A percentile compares a stretch with the other conserved stretches of the same genome.
Conservation (phyloP, 352 stramenopile species). For the Halophytophthora batemanensis region DNA sequence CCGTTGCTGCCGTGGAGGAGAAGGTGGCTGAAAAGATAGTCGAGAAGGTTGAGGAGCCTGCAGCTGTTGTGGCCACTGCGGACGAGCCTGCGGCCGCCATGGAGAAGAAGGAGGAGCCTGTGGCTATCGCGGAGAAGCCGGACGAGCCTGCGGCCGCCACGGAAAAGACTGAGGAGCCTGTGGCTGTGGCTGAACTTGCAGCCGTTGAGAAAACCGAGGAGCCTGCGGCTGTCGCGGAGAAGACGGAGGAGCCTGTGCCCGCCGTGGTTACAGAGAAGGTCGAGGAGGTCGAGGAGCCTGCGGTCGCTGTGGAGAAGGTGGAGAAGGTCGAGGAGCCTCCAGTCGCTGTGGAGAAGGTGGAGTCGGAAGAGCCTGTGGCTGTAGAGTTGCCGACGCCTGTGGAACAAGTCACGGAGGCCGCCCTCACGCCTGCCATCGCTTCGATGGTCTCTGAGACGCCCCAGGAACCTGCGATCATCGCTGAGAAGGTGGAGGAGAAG, state of each 20-base stretch:
- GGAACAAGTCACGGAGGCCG: conserved; percentile 2
- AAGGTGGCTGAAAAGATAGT: conserved; percentile 1
- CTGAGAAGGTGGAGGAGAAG: no score
- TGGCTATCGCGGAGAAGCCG: conserved; percentile 4
- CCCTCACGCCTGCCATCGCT: no score
- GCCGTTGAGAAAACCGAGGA: background rate
- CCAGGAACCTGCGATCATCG: no score
- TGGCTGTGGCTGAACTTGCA: background rate
- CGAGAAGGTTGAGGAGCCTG: conserved; percentile 10
- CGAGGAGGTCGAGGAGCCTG: conserved; percentile 1
- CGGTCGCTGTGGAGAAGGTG: background rate
- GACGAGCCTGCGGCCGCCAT: background rate
- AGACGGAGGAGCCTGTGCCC: conserved; percentile 1
- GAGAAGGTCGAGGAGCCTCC: conserved; percentile 5
- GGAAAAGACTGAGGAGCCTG: conserved; percentile 7
- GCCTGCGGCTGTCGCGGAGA: background rate
- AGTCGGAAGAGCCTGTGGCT: conserved; percentile 1
- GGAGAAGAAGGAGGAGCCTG: conserved; percentile 4
- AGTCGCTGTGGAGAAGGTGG: background rate
- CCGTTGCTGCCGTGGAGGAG: conserved; percentile 7
- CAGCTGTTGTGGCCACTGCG: background rate
- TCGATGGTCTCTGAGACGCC: no score
- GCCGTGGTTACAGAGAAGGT: conserved; percentile 5
- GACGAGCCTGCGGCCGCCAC: no score
- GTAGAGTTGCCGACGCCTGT: background rate